These are phyloP conservation scores for Leishmania tarentolae DNA, from an alignment of 208 protist genomes.

Conservation along the genomic window DNA sequence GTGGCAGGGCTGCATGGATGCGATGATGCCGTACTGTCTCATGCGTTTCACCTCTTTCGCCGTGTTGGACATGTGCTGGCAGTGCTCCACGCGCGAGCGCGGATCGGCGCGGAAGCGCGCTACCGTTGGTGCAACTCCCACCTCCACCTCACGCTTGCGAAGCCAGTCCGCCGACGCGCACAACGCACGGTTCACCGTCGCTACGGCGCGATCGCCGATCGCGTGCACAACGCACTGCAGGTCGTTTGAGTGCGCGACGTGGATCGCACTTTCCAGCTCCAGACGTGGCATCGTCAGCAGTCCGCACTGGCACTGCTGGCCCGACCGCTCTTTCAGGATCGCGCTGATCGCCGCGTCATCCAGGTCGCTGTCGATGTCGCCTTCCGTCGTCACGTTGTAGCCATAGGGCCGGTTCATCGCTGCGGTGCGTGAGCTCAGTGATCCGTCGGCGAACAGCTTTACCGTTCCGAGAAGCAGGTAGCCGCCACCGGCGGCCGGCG, in stretches of 20 bases:
- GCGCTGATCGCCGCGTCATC: slow-evolving; percentile 37
- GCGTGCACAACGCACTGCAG: slow-evolving; percentile 64
- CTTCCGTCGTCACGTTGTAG: slow-evolving; percentile 36
- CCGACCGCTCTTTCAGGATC: slow-evolving; percentile 13
- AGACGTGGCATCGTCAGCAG: slow-evolving; percentile 41
- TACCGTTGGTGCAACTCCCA: slow-evolving; percentile 7
- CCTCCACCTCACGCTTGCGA: not conserved
- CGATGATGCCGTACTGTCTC: slow-evolving; percentile 49
- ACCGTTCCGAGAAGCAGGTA: slow-evolving; percentile 57
- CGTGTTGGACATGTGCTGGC: slow-evolving; percentile 53
- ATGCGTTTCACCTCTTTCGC: slow-evolving; percentile 53
- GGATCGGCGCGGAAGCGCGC: slow-evolving; percentile 35
- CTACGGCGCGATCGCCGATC: slow-evolving; percentile 64
- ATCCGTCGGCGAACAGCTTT: slow-evolving; percentile 68
- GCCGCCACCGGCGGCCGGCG: slow-evolving; percentile 32
- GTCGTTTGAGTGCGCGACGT: slow-evolving; percentile 26
- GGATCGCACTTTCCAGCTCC: slow-evolving; percentile 37
- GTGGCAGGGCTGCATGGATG: slow-evolving; percentile 77
- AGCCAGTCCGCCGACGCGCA: slow-evolving; percentile 33
- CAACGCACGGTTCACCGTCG: slow-evolving; percentile 51
- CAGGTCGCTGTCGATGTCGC: slow-evolving; percentile 56
- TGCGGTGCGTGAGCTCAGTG: slow-evolving; percentile 63
- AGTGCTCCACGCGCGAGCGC: slow-evolving; percentile 71
- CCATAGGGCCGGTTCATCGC: slow-evolving; percentile 59
- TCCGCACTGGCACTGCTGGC: slow-evolving; percentile 39